Evolutionary conservation across 805 yeast species (phyloP).

Genomic region (Isabelozyma pseudorhagii): DNA sequence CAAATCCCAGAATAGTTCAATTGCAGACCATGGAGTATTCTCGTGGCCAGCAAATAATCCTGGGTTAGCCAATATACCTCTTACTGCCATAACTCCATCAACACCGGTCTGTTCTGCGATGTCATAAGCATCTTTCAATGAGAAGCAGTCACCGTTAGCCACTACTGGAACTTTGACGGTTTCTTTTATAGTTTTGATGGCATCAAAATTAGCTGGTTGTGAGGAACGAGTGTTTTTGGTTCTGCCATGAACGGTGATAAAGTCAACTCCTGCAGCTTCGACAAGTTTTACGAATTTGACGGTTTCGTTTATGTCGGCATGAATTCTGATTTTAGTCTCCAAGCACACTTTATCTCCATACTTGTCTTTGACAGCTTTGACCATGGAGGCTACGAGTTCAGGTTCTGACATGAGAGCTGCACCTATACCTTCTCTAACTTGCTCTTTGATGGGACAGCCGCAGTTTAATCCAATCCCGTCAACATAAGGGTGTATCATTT

Average conservation of each 20-base stretch:
- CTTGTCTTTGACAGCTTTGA: constrained; percentile 70
- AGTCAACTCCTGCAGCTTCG: constrained; percentile 88
- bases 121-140: constrained; percentile 55
- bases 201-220: constrained; percentile 77
- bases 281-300: constrained; percentile 66
- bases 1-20: constrained; percentile 80
- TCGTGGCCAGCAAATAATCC: constrained; percentile 75
- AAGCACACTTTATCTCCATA: constrained; percentile 72
- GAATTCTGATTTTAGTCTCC: constrained; percentile 91
- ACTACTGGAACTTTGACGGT: constrained; percentile 71
- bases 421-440: constrained; percentile 93
- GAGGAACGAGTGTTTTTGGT: constrained; percentile 82
- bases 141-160: constrained; percentile 96
- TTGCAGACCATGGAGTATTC: constrained; percentile 85
- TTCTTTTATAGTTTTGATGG: constrained; percentile 63
- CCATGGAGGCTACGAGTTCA: constrained; percentile 79
- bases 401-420: constrained; percentile 90
- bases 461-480: constrained; percentile 96
- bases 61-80: constrained; percentile 86
- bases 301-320: constrained; percentile 70
- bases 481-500: constrained; percentile 84
- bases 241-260: constrained; percentile 92
- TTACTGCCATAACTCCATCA: constrained; percentile 94
- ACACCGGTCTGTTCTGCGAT: constrained; percentile 69
- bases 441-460: constrained; percentile 96